Base-by-base conservation (phyloP, 179 eudicot species). In the Spinacia oleracea region DNA sequence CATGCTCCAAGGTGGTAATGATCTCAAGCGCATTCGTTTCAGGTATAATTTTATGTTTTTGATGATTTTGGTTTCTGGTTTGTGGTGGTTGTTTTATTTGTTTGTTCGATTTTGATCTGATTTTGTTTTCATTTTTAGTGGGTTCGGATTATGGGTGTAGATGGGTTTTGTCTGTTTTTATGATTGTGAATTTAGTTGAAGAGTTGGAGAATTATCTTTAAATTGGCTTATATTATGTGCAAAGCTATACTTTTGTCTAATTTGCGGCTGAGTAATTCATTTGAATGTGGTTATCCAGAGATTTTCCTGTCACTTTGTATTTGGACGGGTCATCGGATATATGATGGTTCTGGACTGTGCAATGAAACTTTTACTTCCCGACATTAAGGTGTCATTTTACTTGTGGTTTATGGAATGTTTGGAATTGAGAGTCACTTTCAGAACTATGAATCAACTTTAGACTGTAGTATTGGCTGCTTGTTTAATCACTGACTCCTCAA, bases 1-100 rank as follows among this genome's bases (percentile, higher is more conserved):
- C 27, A 77, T 92, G 85, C 97, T 94, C 51, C 89, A 90, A 63
- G 97, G 93, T 86, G 97, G 95, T 27, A 92, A 90, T 83, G 92
- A 92, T 72, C 99, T 96, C 67, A 92, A 90, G 87, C 90, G 93
- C 7, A 91, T 93, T 72, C 89, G 96, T 10, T 96, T 96, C 82
- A 88, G 98, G 98, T 93, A 83, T 63, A 3, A 63, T 15, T 60
- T 20, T 43, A n/a, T 32, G 9, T 14, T 40, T 55, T 48, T 5
- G 1, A 20, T 71, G 40, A 35, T 29, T 25, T 20, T 35, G 5
- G 14, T 73, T 51, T 71, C 31, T 9, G 20, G 43, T 15, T 76
- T 59, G 29, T 31, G 35, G 34, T 43, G 48, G 2, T 51, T 9
- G 35, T 27, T 64, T 10, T 16, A 14, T 12, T 14, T 48, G 20